A percentile compares a stretch with the other conserved stretches of the same genome.
These are phyloP conservation scores for Globisporangium cylindrosporum DNA, from an alignment of 352 stramenopile genomes.

Conservation along the genomic window DNA sequence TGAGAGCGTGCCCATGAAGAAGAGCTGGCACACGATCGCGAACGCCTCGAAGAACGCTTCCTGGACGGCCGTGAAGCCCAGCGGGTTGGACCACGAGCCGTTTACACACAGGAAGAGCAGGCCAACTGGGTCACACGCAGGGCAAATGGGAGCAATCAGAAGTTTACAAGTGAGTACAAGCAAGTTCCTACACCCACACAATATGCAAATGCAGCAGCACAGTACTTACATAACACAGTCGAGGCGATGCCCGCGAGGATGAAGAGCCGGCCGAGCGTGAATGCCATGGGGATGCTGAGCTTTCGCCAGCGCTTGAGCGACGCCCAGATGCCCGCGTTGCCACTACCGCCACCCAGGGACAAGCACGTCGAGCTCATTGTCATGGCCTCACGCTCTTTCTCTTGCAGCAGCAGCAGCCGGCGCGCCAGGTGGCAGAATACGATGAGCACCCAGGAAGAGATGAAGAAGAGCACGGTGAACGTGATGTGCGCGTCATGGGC, in stretches of 20 bases:
- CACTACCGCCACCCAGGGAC: not conserved
- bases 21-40: conserved; percentile 82
- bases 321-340: conserved; percentile 22
- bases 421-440: conserved; percentile 50
- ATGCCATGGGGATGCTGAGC: conserved; percentile 44
- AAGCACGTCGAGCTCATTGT: not conserved
- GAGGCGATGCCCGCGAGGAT: conserved; percentile 49
- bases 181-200: not conserved
- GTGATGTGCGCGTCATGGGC: conserved; percentile 69
- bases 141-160: not conserved
- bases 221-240: conserved; percentile 59
- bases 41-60: conserved; percentile 83
- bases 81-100: conserved; percentile 68
- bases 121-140: conserved; percentile 35
- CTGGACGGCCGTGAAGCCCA: conserved; percentile 77
- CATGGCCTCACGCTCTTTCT: conserved; percentile 23
- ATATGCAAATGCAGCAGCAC: not conserved
- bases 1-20: conserved; percentile 85
- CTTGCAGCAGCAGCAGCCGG: conserved; percentile 32
- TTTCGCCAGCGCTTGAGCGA: conserved; percentile 51
- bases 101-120: conserved; percentile 84
- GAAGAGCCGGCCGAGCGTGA: conserved; percentile 47
- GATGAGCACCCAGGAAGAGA: conserved; percentile 66
- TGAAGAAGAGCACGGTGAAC: conserved; percentile 78
- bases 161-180: not conserved